Percentiles rank a stretch among this genome's conserved stretches.
Conservation (phyloP, 768 basidiomycete genomes). For the Tephrocybe rancida region DNA sequence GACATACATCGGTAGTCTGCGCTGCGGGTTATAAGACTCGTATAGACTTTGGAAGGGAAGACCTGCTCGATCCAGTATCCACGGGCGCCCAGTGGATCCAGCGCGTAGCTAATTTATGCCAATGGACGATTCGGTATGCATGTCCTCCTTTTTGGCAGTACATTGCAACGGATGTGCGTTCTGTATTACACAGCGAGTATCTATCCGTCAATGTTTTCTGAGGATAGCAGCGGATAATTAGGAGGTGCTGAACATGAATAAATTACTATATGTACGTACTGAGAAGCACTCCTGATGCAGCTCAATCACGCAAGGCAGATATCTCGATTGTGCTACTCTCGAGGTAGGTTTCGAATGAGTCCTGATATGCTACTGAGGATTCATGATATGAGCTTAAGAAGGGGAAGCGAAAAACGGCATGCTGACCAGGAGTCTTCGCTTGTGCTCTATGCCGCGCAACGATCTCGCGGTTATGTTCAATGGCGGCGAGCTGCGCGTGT, state of each 20-base stretch:
- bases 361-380: slow-evolving; percentile 53
- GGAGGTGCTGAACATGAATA: not conserved
- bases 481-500: slow-evolving; percentile 78
- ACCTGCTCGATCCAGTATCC: too few relatives aligned
- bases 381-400: not conserved
- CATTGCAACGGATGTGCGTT: too few relatives aligned
- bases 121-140: too few relatives aligned
- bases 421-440: slow-evolving; percentile 54
- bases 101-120: too few relatives aligned
- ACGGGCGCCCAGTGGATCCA: too few relatives aligned
- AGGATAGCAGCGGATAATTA: too few relatives aligned
- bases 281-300: not conserved
- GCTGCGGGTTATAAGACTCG: too few relatives aligned
- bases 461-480: slow-evolving; percentile 70
- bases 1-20: too few relatives aligned
- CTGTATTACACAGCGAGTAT: too few relatives aligned
- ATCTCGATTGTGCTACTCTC: slow-evolving; percentile 62
- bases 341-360: slow-evolving; percentile 62
- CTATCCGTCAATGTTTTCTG: too few relatives aligned
- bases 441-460: slow-evolving; percentile 66
- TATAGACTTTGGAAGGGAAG: too few relatives aligned
- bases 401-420: not conserved
- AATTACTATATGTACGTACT: not conserved
- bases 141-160: too few relatives aligned
- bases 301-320: slow-evolving; percentile 65